Evolutionary conservation across 169 alveolate species (phyloP).

Genomic region (Cryptosporidium bovis): DNA sequence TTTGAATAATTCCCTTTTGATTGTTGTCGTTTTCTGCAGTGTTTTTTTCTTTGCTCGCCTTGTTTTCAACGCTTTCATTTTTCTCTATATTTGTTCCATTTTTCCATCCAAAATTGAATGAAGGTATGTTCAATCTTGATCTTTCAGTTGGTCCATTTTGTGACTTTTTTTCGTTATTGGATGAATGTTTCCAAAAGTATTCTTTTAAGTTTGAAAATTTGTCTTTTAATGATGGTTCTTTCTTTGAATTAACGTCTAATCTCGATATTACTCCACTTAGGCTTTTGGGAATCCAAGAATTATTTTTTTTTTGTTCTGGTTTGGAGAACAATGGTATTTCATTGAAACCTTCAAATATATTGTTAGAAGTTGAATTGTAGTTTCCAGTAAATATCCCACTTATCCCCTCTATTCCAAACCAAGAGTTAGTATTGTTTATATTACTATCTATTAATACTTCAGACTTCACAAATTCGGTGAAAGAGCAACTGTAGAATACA

Average conservation of each 20-base stretch:
- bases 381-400: slow-evolving; percentile 32
- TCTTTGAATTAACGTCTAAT: slow-evolving; percentile 29
- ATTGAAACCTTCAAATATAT: slow-evolving; percentile 39
- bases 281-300: slow-evolving; percentile 56
- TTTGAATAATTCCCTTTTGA: neutral
- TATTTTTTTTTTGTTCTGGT: slow-evolving; percentile 3
- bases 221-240: slow-evolving; percentile 4
- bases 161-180: neutral
- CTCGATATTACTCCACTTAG: slow-evolving; percentile 48
- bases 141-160: neutral
- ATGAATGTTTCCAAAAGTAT: neutral
- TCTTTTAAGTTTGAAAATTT: slow-evolving; percentile 31
- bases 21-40: neutral
- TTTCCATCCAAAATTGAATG: slow-evolving; percentile 18
- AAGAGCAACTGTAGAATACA: too few relatives aligned
- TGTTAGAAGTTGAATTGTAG: neutral
- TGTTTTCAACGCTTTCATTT: neutral
- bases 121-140: neutral
- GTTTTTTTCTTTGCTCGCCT: neutral
- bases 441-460: too few relatives aligned
- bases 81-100: slow-evolving; percentile 11
- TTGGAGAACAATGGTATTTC: slow-evolving; percentile 18
- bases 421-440: neutral
- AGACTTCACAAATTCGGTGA: too few relatives aligned
- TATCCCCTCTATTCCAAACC: slow-evolving; percentile 36